phyloP scores from a whole-genome alignment of 345 rosid species.

The Pugionium dolabratum region DNA sequence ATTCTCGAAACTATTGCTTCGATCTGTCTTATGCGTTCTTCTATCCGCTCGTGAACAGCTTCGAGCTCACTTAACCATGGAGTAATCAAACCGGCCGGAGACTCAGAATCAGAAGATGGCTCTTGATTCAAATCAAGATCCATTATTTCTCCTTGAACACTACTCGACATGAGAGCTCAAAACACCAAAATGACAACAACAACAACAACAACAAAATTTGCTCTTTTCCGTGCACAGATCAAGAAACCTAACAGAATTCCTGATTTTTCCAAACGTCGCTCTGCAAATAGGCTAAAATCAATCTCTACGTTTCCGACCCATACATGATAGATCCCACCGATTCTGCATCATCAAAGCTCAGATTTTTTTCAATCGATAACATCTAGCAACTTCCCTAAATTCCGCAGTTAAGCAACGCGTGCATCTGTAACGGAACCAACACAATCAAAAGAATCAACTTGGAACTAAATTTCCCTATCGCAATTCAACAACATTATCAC shows the following conservation, averaged over 20 bases:
- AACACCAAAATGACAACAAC: not conserved
- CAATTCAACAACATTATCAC: not conserved
- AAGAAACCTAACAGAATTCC: not conserved
- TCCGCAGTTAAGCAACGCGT: slow-evolving; percentile 29
- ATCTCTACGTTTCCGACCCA: slow-evolving; percentile 19
- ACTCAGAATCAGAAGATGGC: slow-evolving; percentile 39
- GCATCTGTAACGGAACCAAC: slow-evolving; percentile 31
- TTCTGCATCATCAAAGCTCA: not conserved
- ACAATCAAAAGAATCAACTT: slow-evolving; percentile 4
- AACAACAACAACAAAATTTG: not conserved
- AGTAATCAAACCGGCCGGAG: slow-evolving; percentile 35
- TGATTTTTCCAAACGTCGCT: not conserved
- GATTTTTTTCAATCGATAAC: not conserved
- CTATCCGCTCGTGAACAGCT: slow-evolving; percentile 50
- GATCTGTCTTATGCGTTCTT: slow-evolving; percentile 60
- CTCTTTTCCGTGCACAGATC: slow-evolving; percentile 21
- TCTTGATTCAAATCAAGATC: slow-evolving; percentile 62
- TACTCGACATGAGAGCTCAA: slow-evolving; percentile 27
- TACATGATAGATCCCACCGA: slow-evolving; percentile 14
- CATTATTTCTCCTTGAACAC: slow-evolving; percentile 45
- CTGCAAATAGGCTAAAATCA: not conserved
- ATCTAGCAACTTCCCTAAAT: not conserved
- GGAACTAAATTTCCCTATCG: slow-evolving; percentile 1
- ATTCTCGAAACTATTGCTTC: slow-evolving; percentile 54
- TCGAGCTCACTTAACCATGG: slow-evolving; percentile 50